Evolutionary conservation across 2,329 filamentous ascomycete species (phyloP).

Genomic region (Colletotrichum sp.): DNA sequence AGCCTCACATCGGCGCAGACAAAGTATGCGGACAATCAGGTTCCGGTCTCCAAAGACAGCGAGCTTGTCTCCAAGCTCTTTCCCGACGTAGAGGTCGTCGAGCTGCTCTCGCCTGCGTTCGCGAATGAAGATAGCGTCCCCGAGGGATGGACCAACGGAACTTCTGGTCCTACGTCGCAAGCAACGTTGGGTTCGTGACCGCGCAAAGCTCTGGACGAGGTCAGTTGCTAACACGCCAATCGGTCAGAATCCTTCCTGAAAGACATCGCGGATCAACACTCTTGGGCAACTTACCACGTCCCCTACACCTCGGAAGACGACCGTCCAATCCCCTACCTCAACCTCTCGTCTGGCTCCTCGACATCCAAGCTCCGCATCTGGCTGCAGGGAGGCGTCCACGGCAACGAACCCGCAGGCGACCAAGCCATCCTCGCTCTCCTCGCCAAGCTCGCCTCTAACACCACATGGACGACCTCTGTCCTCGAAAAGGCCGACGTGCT

Average conservation of each 20-base stretch:
- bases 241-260: conserved; percentile 21
- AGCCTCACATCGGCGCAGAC: neutral
- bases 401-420: conserved; percentile 35
- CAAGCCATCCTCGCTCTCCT: conserved; percentile 32
- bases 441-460: conserved; percentile 30
- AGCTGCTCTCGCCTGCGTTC: conserved; percentile 31
- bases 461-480: conserved; percentile 28
- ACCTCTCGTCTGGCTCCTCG: conserved; percentile 5
- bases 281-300: conserved; percentile 25
- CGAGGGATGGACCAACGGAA: conserved; percentile 27
- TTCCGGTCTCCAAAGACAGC: neutral
- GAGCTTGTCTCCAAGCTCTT: neutral
- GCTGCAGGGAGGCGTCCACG: conserved; percentile 34
- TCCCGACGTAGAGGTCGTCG: neutral
- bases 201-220: no score
- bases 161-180: conserved; percentile 29
- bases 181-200: neutral
- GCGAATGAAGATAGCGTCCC: conserved; percentile 23
- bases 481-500: conserved; percentile 31
- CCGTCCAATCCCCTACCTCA: conserved; percentile 24
- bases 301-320: conserved; percentile 26
- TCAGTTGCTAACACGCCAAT: no score
- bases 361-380: conserved; percentile 31
- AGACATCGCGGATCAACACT: conserved; percentile 21
- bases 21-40: conserved; percentile 2